Percentiles rank a stretch among this genome's conserved stretches.
phyloP scores from a whole-genome alignment of 2,329 filamentous ascomycete species.

The Blastomyces percursus region DNA sequence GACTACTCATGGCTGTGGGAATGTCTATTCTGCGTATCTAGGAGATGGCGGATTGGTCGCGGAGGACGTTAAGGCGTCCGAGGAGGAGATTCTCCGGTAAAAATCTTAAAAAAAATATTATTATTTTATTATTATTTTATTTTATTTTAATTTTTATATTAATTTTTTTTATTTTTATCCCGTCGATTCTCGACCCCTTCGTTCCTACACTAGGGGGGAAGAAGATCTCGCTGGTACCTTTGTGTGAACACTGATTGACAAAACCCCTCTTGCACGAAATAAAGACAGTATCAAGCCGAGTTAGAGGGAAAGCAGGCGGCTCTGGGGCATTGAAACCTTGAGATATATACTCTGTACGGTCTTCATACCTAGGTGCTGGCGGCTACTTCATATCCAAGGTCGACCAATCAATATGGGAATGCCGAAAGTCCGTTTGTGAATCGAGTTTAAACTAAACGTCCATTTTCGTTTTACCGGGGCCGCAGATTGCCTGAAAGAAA shows the following conservation, averaged over 20 bases:
- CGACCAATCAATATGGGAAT: no score
- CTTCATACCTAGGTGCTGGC: not conserved
- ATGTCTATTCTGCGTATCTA: not conserved
- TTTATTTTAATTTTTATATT: no score
- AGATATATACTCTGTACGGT: no score
- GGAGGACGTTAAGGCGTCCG: not conserved
- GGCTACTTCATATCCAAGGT: no score
- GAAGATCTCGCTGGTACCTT: no score
- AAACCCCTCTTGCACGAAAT: not conserved
- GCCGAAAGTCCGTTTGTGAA: no score
- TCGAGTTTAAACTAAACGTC: no score
- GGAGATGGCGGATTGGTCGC: not conserved
- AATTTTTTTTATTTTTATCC: no score
- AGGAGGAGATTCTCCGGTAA: not conserved
- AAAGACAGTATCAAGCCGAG: not conserved
- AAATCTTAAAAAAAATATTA: no score
- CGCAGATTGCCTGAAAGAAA: no score
- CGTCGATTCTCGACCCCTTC: not conserved
- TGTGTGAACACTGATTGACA: not conserved
- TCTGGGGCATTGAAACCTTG: not conserved
- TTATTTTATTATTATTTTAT: no score
- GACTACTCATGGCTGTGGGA: not conserved
- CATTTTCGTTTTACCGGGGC: no score
- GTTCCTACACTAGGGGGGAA: not conserved
- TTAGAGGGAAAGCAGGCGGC: not conserved